Base-by-base conservation (phyloP, 306 rosid species). In the Pyrus pyrifolia region DNA sequence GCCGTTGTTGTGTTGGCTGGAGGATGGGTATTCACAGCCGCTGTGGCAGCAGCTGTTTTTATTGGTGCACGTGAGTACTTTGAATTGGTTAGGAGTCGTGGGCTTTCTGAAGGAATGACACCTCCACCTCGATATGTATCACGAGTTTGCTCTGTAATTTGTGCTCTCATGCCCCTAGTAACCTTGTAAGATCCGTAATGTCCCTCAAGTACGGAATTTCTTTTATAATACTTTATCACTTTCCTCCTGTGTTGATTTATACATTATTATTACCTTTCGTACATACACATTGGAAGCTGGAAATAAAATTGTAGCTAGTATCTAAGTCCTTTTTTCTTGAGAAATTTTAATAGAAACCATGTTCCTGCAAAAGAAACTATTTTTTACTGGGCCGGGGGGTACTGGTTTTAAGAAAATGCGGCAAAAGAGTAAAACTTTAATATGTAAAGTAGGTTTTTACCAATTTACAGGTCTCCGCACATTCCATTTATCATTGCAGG, bases 101-200 rank as follows among this genome's bases (percentile, higher is more conserved):
- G 99, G 82, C 89, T 95, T 64, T 78, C 97, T 45, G 92, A 72
- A 42, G 97, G 99, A 86, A 95, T 95, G 97, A 88, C 97, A 46
- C 97, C 97, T 58, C 99, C 99, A 73, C 99, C 99, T n/a, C 92
- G 85, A 67, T 91, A 85, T 4, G 96, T 95, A 38, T 95, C 99
- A 35, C 90, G 85, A 74, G 93, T 82, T 74, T 95, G 97, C 87
- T 95, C 96, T 19, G 83, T 95, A 73, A 88, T 89, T 70, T 90
- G 97, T 88, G 91, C 99, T 81, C 74, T 90, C 76, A 83, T 95
- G 97, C 99, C 97, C 68, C 42, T 95, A 59, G 78, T 73, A 78
- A 88, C 91, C 86, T 82, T 92, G 97, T 92, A 92, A 83, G 99
- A 83, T 83, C 73, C 67, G 67, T 73, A 29, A 35, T 15, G 35